phyloP scores from a whole-genome alignment of 495 filamentous ascomycete genomes.

The Pyrenula aspistea region DNA sequence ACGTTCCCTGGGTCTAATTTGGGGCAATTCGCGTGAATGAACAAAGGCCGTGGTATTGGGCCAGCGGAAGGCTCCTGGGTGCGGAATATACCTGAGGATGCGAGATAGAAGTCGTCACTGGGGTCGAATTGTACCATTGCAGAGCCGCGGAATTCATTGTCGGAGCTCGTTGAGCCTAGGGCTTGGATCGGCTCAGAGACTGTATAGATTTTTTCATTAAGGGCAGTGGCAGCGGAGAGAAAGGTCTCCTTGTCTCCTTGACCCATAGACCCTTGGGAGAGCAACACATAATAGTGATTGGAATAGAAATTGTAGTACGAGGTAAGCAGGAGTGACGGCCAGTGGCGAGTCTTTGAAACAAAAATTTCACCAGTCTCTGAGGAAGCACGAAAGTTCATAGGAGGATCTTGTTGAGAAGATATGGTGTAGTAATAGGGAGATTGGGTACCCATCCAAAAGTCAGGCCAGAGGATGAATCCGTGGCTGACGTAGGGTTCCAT shows the following conservation, averaged over 20 bases:
- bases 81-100: conserved; percentile 22
- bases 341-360: conserved; percentile 42
- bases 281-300: conserved; percentile 42
- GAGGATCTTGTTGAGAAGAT: conserved; percentile 28
- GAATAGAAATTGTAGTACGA: conserved; percentile 56
- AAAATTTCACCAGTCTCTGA: conserved; percentile 47
- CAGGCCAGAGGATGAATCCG: conserved; percentile 49
- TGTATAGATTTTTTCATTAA: conserved; percentile 35
- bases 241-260: conserved; percentile 60
- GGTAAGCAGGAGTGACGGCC: conserved; percentile 37
- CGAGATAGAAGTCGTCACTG: conserved; percentile 26
- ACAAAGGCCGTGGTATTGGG: conserved; percentile 27
- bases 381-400: conserved; percentile 26
- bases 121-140: conserved; percentile 38
- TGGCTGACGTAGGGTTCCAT: conserved; percentile 37
- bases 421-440: conserved; percentile 43
- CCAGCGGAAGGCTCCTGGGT: conserved; percentile 23
- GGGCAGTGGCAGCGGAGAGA: conserved; percentile 36
- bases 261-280: conserved; percentile 42
- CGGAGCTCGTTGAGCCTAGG: conserved; percentile 22
- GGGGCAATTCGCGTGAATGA: conserved; percentile 42
- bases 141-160: conserved; percentile 20
- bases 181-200: conserved; percentile 32
- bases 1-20: conserved; percentile 40
- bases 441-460: conserved; percentile 44